Evolutionary conservation across 2,329 filamentous ascomycete species (phyloP).

Genomic region (Ceratocystis papillata): DNA sequence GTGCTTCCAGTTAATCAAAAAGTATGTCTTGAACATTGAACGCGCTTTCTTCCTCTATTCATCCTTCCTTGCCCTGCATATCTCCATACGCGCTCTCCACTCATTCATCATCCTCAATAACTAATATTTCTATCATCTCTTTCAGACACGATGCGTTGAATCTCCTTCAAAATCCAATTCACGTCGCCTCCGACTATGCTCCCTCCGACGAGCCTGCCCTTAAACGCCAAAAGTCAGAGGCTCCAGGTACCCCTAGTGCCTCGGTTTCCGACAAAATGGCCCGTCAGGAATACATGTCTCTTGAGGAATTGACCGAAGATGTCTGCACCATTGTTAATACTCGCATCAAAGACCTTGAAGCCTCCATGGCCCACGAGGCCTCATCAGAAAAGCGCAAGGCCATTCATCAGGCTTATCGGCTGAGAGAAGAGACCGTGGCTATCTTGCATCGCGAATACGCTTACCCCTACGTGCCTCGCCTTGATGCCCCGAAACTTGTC

Average conservation of each 20-base stretch:
- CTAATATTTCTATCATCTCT: not conserved
- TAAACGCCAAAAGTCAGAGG: slow-evolving; percentile 51
- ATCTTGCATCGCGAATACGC: slow-evolving; percentile 52
- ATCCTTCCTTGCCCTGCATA: not conserved
- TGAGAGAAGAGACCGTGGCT: slow-evolving; percentile 45
- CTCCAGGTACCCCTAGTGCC: slow-evolving; percentile 30
- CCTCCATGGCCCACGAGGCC: slow-evolving; percentile 29
- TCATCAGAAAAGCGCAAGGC: slow-evolving; percentile 24
- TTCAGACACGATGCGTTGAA: slow-evolving; percentile 39
- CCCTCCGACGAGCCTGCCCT: slow-evolving; percentile 42
- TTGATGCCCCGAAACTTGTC: slow-evolving; percentile 9
- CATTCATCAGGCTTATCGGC: slow-evolving; percentile 15
- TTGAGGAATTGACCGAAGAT: slow-evolving; percentile 56
- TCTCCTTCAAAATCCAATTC: slow-evolving; percentile 35
- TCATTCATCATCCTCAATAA: not conserved
- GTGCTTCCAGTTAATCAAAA: slow-evolving; percentile 33
- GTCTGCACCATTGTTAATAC: slow-evolving; percentile 40
- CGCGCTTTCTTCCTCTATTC: slow-evolving; percentile 11
- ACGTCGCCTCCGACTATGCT: slow-evolving; percentile 45
- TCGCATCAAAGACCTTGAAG: slow-evolving; percentile 40
- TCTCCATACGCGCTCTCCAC: not conserved
- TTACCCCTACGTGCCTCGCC: slow-evolving; percentile 33
- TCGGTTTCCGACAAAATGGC: slow-evolving; percentile 47
- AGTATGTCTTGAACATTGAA: slow-evolving; percentile 29
- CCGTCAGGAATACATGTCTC: slow-evolving; percentile 43